Evolutionary conservation across 495 filamentous ascomycete species (phyloP).

Genomic region (Neurospora sp.): DNA sequence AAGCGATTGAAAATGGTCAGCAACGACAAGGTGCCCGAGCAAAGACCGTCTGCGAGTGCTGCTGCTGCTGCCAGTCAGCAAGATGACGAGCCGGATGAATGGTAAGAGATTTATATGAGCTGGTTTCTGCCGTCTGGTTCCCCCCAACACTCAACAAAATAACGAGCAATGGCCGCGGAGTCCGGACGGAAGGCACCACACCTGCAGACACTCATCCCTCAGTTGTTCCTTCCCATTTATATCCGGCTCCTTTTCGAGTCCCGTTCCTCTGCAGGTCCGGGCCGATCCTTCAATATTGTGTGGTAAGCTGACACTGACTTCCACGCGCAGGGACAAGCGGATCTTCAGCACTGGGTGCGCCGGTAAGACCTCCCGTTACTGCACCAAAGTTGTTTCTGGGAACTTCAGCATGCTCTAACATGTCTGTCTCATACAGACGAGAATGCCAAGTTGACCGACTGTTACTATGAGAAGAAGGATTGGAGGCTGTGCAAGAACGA

Average conservation of each 20-base stretch:
- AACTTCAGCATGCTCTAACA: neutral
- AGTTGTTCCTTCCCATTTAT: neutral
- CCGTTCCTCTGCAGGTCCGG: neutral
- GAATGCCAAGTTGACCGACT: conserved; percentile 85
- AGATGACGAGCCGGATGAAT: conserved; percentile 92
- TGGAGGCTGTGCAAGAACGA: conserved; percentile 85
- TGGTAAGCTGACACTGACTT: conserved; percentile 6
- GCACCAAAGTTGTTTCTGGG: neutral
- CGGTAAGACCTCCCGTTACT: conserved; percentile 39
- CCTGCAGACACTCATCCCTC: neutral
- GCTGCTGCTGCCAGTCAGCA: conserved; percentile 22
- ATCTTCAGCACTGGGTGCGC: conserved; percentile 96
- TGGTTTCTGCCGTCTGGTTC: neutral
- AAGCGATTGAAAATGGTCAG: neutral
- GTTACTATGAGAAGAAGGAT: conserved; percentile 92
- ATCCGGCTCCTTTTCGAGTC: neutral
- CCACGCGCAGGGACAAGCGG: conserved; percentile 60
- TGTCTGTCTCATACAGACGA: conserved; percentile 46
- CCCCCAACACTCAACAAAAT: neutral
- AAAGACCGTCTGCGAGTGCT: neutral
- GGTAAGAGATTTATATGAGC: conserved; percentile 43
- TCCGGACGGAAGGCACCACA: neutral
- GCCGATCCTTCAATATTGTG: neutral
- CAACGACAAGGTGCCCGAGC: neutral
- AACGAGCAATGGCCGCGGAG: neutral